These are phyloP conservation scores for Beauveria bassiana DNA, from an alignment of 2,329 filamentous ascomycete species.

Conservation along the genomic window DNA sequence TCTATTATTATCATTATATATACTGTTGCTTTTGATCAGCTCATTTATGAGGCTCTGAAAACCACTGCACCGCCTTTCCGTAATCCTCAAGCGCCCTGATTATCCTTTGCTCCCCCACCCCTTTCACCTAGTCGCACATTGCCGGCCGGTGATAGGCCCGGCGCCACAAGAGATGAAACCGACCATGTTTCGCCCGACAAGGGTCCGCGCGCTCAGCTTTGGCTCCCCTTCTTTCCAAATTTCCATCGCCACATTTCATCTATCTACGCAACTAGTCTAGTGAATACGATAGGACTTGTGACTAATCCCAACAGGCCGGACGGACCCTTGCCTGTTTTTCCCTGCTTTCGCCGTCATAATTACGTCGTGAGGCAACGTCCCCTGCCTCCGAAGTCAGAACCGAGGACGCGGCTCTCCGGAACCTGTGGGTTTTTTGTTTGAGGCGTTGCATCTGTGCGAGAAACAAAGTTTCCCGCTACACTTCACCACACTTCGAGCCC, in stretches of 20 bases:
- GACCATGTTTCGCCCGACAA: conserved; percentile 18
- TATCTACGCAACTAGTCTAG: not conserved
- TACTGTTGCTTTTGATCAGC: no score
- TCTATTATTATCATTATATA: no score
- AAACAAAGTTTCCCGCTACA: not conserved
- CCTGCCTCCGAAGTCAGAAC: not conserved
- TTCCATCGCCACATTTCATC: not conserved
- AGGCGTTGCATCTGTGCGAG: conserved; percentile 1
- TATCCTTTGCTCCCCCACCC: not conserved
- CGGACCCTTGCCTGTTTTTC: not conserved
- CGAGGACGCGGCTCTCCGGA: not conserved
- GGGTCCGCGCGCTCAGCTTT: not conserved
- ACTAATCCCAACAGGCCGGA: not conserved
- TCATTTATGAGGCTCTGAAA: no score
- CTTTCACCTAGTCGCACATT: not conserved
- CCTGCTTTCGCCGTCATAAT: not conserved
- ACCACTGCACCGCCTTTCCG: not conserved
- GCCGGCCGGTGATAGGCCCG: conserved; percentile 14
- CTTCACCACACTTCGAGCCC: not conserved
- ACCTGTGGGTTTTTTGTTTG: not conserved
- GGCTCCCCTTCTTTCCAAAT: no score
- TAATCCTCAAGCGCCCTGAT: not conserved
- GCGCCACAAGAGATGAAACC: conserved; percentile 18
- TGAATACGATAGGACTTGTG: not conserved
- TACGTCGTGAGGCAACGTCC: not conserved